Conservation (phyloP, 257 asterid species). For the Solanum corneliomulleri region DNA sequence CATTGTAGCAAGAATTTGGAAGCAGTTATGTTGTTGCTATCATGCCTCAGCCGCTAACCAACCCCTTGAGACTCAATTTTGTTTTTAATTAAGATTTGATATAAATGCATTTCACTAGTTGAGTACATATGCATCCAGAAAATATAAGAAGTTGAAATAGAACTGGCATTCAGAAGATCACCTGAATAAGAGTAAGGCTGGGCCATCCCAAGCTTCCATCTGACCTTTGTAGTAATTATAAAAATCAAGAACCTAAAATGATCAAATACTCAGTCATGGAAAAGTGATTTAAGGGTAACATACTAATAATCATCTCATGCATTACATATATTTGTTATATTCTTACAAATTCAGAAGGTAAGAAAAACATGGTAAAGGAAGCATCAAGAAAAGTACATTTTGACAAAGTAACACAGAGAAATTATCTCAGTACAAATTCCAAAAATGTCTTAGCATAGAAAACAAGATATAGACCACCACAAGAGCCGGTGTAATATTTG, state of each 20-base stretch:
- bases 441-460: not conserved
- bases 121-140: not conserved
- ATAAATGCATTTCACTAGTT: not conserved
- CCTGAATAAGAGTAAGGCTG: constrained; percentile 98
- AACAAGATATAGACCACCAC: not conserved
- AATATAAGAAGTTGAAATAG: not conserved
- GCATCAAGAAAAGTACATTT: not conserved
- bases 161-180: constrained; percentile 26
- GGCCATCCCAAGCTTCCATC: constrained; percentile 99
- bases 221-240: constrained; percentile 98
- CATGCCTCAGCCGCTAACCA: not conserved
- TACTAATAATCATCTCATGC: not conserved
- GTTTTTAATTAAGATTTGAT: not conserved
- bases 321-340: not conserved
- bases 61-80: not conserved
- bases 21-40: not conserved
- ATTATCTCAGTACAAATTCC: not conserved
- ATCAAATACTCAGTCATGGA: constrained; percentile 11
- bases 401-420: not conserved
- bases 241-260: constrained; percentile 68
- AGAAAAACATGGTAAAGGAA: not conserved
- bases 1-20: not conserved
- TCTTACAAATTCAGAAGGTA: not conserved
- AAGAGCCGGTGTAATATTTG: not conserved
- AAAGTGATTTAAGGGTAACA: not conserved